phyloP scores from a whole-genome alignment of 306 rosid species.

The Vigna trinervia region DNA sequence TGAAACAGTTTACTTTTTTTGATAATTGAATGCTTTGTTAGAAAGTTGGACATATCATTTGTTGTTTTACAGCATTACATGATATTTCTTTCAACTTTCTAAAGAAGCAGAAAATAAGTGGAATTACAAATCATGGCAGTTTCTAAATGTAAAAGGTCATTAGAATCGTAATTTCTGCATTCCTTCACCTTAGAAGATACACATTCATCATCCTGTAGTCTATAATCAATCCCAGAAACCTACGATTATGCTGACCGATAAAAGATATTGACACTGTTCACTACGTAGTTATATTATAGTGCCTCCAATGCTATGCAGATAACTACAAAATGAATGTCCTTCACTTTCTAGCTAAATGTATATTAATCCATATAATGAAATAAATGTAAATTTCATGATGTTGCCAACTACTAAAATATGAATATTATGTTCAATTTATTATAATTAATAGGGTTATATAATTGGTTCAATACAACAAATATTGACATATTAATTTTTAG shows the following conservation, averaged over 20 bases:
- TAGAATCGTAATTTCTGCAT: neutral
- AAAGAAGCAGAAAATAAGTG: neutral
- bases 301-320: neutral
- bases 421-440: too few relatives aligned
- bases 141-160: neutral
- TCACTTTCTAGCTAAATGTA: neutral
- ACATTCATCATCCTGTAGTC: neutral
- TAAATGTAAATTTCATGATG: too few relatives aligned
- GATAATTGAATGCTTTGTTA: neutral
- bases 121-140: neutral
- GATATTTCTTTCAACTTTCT: conserved; percentile 20
- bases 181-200: neutral
- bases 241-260: too few relatives aligned
- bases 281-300: neutral
- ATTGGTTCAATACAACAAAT: too few relatives aligned
- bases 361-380: neutral
- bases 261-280: too few relatives aligned
- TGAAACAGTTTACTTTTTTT: neutral
- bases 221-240: neutral
- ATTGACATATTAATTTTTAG: too few relatives aligned
- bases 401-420: too few relatives aligned
- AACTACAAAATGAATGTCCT: neutral
- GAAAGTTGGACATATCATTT: neutral
- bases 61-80: conserved; percentile 12
- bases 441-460: too few relatives aligned